Base-by-base conservation (phyloP, 2,329 filamentous ascomycete genomes). In the Dothistroma septosporum region DNA sequence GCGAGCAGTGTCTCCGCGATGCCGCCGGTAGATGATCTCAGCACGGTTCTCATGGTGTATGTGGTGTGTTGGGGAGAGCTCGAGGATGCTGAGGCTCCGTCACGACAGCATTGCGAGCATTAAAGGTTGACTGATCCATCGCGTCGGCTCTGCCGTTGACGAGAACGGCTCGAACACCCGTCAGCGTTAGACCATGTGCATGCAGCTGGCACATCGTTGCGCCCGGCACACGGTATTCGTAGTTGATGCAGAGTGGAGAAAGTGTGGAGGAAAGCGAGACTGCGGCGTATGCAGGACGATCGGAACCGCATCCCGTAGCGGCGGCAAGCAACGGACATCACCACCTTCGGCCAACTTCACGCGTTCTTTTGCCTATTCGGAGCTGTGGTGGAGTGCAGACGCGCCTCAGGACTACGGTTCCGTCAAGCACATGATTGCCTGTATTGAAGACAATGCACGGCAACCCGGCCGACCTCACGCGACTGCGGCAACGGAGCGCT, bases 21-120 rank as follows among this genome's bases (percentile, higher is more conserved):
- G 50, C 50, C 50, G 50, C 50, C 50, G n/a, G 28, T 28, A n/a
- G 50, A 32, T 35, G 50, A 21, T 53, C 50, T 53, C n/a, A 53
- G 31, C n/a, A 53, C 50, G n/a, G 50, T 32, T 53, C 50, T 53
- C 50, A 53, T 53, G 50, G 24, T 35, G 50, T 35, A n/a, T 53
- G 31, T 35, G 31, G 8, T 35, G 31, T 35, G 50, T 9, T 11
- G n/a, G 24, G 50, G 31, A 53, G 50, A 53, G 24, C 8, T 5
- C 35, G 24, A 19, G 12, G 31, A 35, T 53, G 31, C n/a, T 53
- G 50, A 53, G 24, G 50, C 47, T 50, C 47, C 3, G 47, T 32
- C 47, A 50, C 21, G 22, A 50, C 19, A 4, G 47, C 47, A 50
- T 50, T 11, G 21, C 24, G 22, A 28, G 22, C 21, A 50, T 50